Base-by-base conservation (phyloP, 805 yeast genomes). In the Spathaspora arborariae region DNA sequence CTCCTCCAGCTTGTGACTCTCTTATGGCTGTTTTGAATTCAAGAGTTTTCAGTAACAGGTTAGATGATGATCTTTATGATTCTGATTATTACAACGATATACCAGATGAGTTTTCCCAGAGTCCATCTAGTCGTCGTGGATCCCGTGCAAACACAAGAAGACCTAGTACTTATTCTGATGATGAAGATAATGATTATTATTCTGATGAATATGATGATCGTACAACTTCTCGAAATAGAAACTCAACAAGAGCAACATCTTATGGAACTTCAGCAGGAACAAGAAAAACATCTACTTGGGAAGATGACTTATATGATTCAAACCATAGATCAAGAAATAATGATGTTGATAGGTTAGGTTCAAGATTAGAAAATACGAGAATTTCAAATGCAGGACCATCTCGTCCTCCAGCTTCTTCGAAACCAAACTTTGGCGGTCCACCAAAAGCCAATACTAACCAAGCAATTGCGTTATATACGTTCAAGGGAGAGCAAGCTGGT, bases 401-500 rank as follows among this genome's bases (percentile, higher is more conserved):
- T 21, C 67, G 79, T 39, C 73, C 75, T 10, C 60, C 72, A 10
- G 50, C 69, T 2, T 53, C 72, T 16, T 55, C 66, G n/a, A 72
- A 70, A 49, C 74, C 75, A 19, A 63, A 64, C 50, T 69, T 70
- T 51, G 71, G 78, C 44, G 59, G 63, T 4, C 58, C 58, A 22
- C 54, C 62, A 26, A 67, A 64, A 41, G 44, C 74, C 13, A 65
- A 63, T 37, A 75, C 85, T 4, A 84, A 81, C 53, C 91, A 89
- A 64, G 99, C 97, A 1, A 84, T 89, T 50, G 99, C 99, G 0
- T 72, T 90, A 53, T 92, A 79, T 67, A 76, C 90, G 2, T 92
- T 94, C 65, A 85, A 83, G 44, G 98, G 97, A 21, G 96, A 91
- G 65, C 95, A 92, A 68, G 62, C 76, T n/a, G 97, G 97, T 5